Evolutionary conservation across 139 green algal species (phyloP), one percentile per base, ranked within the genome.

Genomic region (Ettlia oleoabundans): DNA sequence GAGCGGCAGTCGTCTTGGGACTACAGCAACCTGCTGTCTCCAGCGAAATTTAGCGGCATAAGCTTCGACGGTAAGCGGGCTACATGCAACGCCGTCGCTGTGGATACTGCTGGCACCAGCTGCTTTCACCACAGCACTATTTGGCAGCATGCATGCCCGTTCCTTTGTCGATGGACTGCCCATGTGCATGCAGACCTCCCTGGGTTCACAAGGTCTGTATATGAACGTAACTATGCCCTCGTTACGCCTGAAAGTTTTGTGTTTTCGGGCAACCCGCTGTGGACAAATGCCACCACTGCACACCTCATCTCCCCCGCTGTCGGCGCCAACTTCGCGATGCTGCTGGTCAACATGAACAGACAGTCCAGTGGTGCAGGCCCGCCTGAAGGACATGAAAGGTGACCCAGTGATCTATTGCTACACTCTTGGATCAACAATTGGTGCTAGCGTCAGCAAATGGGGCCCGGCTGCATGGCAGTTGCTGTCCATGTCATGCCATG

Each of bases 291-390:
- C 1, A 37, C 86, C 13, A 96, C 91, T 24, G 90, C 93, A 0
- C 91, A 98, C 76, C 68, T 98, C 30, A 91, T 98, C 19, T 95
- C 94, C 0, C 90, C 91, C 1, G 91, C 88, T 15, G 91, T 90
- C 4, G 92, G 92, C 26, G 90, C 95, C n/a, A 90, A 96, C 82
- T 98, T 98, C 78, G 85, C 85, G 1, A 98, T 98, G 95, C 94
- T 89, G 52, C 82, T 98, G 24, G 94, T 87, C 15, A 78, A 91
- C 21, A 90, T 98, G 89, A 37, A 80, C 13, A 53, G 81, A 4
- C 84, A 85, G 13, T 85, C 73, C 0, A 73, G 65, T 0, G 87
- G 87, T 4, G 75, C 66, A 1, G 30, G 75, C 10, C 75, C 89
- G 32, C 70, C 82, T 0, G 2, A 58, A 4, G 89, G 86, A 22